Evolutionary conservation across 805 yeast genomes (phyloP).

Genomic region (Scheffersomyces amazonensis): DNA sequence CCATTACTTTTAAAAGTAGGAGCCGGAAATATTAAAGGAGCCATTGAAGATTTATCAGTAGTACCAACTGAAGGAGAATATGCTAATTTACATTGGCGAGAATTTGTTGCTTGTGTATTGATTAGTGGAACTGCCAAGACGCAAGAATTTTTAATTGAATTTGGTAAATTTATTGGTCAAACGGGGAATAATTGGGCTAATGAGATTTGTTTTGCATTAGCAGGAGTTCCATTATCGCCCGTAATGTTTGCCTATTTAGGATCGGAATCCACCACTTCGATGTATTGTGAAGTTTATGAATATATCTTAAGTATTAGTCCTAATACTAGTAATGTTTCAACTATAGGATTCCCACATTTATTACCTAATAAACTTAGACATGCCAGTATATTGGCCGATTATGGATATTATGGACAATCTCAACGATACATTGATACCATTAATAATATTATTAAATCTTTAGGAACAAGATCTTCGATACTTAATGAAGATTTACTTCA

Average conservation of each 20-base stretch:
- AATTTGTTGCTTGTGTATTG: conserved; percentile 38
- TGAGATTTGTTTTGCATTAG: conserved; percentile 44
- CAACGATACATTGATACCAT: conserved; percentile 61
- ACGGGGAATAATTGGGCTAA: conserved; percentile 33
- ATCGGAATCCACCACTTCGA: conserved; percentile 22
- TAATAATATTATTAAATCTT: conserved; percentile 23
- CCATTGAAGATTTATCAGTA: conserved; percentile 47
- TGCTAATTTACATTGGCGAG: conserved; percentile 53
- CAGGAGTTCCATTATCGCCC: conserved; percentile 43
- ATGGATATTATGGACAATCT: conserved; percentile 56
- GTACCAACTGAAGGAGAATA: conserved; percentile 44
- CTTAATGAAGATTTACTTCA: conserved; percentile 18
- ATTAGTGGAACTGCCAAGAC: conserved; percentile 24
- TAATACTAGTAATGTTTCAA: conserved; percentile 27
- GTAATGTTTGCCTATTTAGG: conserved; percentile 41
- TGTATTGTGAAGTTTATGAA: conserved; percentile 73
- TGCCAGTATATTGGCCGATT: conserved; percentile 67
- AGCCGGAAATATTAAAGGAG: conserved; percentile 56
- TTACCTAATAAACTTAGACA: conserved; percentile 62
- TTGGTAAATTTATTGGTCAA: conserved; percentile 44
- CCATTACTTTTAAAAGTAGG: conserved; percentile 62
- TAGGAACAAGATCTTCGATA: conserved; percentile 28
- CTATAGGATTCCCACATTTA: conserved; percentile 50
- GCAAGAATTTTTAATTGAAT: conserved; percentile 46
- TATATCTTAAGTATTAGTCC: conserved; percentile 31